These are phyloP conservation scores for Aleurites moluccanus DNA, from an alignment of 441 rosid species.

Conservation along the genomic window DNA sequence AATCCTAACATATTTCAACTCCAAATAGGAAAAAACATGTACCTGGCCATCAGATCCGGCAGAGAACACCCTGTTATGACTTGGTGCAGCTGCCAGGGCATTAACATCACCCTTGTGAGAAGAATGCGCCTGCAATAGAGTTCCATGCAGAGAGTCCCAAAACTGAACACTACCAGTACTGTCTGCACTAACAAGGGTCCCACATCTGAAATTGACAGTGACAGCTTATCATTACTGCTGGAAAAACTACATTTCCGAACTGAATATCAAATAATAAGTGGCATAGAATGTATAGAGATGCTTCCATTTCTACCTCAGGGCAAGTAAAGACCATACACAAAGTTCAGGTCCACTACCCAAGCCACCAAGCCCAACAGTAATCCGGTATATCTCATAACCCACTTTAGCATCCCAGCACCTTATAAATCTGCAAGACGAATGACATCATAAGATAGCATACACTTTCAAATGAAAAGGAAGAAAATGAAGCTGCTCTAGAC, in stretches of 20 bases:
- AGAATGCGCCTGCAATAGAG: conserved; percentile 81
- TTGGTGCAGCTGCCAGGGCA: conserved; percentile 82
- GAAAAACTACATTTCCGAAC: conserved; percentile 3
- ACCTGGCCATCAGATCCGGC: conserved; percentile 99
- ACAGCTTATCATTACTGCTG: conserved; percentile 14
- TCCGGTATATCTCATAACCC: conserved; percentile 75
- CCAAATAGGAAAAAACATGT: conserved; percentile 15
- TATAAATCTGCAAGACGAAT: conserved; percentile 55
- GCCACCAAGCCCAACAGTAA: conserved; percentile 89
- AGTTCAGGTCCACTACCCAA: conserved; percentile 66
- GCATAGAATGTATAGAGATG: background rate
- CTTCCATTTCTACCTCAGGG: conserved; percentile 55
- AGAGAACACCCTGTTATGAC: conserved; percentile 86
- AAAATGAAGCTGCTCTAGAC: background rate
- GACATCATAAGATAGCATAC: conserved; percentile 11
- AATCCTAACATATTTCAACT: background rate
- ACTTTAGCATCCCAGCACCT: conserved; percentile 89
- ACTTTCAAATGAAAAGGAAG: background rate
- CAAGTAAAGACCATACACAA: conserved; percentile 89
- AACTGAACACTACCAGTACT: conserved; percentile 89
- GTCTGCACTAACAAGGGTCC: conserved; percentile 92
- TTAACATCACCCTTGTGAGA: conserved; percentile 90
- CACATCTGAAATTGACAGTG: conserved; percentile 48
- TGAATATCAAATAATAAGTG: background rate
- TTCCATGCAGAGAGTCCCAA: conserved; percentile 90